Conservation (phyloP, 306 rosid genomes). For the Gynostemma pentaphyllum region DNA sequence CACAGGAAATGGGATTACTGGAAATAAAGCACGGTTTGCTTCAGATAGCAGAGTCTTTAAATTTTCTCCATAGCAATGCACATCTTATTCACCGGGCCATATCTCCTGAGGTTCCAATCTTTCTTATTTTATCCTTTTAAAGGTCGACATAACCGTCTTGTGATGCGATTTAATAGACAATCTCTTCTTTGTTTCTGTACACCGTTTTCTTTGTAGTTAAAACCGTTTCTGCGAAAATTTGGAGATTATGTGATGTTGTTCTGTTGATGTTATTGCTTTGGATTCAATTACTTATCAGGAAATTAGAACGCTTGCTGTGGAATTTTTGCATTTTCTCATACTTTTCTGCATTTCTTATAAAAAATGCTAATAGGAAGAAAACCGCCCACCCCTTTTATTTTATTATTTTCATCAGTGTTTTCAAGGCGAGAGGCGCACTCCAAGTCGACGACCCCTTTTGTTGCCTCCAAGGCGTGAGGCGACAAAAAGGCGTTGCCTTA, state of each 20-base stretch:
- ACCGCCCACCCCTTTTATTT: too few species aligned
- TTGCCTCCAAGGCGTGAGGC: too few species aligned
- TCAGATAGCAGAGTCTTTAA: conserved; percentile 83
- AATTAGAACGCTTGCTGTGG: too few species aligned
- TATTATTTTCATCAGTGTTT: too few species aligned
- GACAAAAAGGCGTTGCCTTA: too few species aligned
- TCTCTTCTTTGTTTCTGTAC: background rate
- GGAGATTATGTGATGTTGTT: background rate
- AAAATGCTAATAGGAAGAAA: too few species aligned
- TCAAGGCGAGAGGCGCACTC: too few species aligned
- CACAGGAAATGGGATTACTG: conserved; percentile 80
- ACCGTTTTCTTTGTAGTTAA: background rate
- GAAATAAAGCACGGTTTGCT: conserved; percentile 98
- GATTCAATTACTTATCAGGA: too few species aligned
- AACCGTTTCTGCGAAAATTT: background rate
- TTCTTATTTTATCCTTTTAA: background rate
- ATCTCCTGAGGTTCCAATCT: conserved; percentile 69
- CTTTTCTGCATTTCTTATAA: too few species aligned
- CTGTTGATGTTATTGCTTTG: background rate
- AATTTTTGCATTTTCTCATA: too few species aligned
- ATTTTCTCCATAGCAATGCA: conserved; percentile 88
- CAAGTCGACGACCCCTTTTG: too few species aligned
- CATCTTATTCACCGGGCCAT: conserved; percentile 81
- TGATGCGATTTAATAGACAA: background rate
- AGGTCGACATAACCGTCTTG: background rate